Evolutionary conservation across 2,329 filamentous ascomycete genomes (phyloP).

Genomic region (Polychaeton citri): DNA sequence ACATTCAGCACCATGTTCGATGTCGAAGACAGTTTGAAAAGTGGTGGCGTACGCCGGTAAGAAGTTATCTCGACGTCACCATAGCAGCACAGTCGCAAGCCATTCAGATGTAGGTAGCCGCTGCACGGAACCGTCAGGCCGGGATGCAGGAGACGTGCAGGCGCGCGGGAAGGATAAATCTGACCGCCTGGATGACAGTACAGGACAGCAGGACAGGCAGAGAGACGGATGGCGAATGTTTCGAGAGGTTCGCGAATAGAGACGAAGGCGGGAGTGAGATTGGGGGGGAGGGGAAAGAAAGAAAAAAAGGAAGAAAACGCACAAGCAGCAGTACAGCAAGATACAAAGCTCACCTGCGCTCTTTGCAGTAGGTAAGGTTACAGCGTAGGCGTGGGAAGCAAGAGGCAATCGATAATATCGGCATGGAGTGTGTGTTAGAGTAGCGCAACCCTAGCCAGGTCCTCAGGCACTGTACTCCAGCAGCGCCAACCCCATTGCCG

Average conservation of each 20-base stretch:
- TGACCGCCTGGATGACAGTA: background rate
- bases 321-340: background rate
- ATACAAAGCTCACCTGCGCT: too few species aligned
- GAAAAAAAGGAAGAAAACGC: background rate
- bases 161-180: background rate
- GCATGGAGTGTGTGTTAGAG: too few species aligned
- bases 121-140: too few species aligned
- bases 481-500: too few species aligned
- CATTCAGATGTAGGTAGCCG: background rate
- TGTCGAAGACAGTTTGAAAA: background rate
- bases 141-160: too few species aligned
- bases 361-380: too few species aligned
- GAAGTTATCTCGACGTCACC: background rate
- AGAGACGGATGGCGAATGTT: too few species aligned
- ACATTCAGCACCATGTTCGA: background rate
- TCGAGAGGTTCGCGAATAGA: too few species aligned
- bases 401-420: background rate
- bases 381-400: background rate
- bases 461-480: too few species aligned
- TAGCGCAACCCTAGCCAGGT: too few species aligned
- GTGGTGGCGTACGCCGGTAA: background rate
- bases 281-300: background rate
- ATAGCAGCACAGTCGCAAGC: background rate
- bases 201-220: background rate
- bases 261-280: too few species aligned